Conservation (phyloP, 2,329 filamentous ascomycete species). For the Thermochaetoides dissita region DNA sequence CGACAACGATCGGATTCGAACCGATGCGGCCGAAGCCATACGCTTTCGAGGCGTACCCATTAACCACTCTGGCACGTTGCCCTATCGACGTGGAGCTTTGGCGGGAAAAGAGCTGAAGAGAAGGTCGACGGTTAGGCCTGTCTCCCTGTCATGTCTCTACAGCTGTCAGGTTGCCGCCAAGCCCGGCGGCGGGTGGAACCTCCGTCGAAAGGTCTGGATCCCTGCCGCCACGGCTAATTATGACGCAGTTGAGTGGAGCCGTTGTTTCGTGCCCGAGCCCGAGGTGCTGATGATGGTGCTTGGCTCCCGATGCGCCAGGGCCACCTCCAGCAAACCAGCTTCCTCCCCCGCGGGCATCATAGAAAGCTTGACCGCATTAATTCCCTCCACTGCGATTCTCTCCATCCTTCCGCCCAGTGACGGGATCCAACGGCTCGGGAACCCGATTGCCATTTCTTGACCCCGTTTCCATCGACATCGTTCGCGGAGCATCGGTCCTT, state of each 20-base stretch:
- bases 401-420: slow-evolving; percentile 7
- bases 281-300: neutral
- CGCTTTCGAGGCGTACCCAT: slow-evolving; percentile 14
- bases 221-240: slow-evolving; percentile 1
- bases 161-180: neutral
- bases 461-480: too few species aligned
- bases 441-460: too few species aligned
- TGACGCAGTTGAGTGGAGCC: slow-evolving; percentile 5
- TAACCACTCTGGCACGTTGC: slow-evolving; percentile 14
- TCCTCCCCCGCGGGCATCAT: too few species aligned
- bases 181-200: too few species aligned
- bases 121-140: neutral
- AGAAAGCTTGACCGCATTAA: too few species aligned
- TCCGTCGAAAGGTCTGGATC: neutral
- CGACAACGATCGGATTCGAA: slow-evolving; percentile 13
- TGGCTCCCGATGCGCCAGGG: slow-evolving; percentile 1
- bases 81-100: slow-evolving; percentile 3
- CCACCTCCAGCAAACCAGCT: neutral
- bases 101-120: too few species aligned
- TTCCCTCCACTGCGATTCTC: slow-evolving; percentile 3
- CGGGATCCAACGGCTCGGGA: too few species aligned
- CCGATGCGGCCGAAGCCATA: slow-evolving; percentile 13
- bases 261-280: neutral
- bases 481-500: too few species aligned
- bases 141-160: too few species aligned